Percentiles rank a stretch among this genome's conserved stretches.
phyloP scores from a whole-genome alignment of 2,329 filamentous ascomycete species.

The Pestalotiopsis sp. region DNA sequence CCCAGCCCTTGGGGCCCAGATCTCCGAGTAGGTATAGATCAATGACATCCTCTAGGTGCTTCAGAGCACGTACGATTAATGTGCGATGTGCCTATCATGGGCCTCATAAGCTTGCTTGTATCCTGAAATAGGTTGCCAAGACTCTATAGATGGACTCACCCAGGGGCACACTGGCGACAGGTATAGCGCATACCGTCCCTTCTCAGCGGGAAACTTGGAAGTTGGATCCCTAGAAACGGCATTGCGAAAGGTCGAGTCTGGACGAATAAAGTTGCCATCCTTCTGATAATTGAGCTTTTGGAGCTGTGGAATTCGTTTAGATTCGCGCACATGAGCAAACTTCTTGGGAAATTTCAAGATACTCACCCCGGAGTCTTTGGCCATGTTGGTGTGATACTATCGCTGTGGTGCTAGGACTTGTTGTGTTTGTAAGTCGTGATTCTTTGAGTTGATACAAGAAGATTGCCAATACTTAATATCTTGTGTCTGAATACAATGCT shows the following conservation, averaged over 20 bases:
- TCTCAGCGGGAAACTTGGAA: conserved; percentile 60
- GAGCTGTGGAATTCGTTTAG: neutral
- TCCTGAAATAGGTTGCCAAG: neutral
- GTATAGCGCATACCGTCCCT: conserved; percentile 64
- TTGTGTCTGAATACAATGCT: no score
- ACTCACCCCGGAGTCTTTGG: neutral
- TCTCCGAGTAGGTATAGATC: conserved; percentile 66
- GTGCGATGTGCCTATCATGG: conserved; percentile 66
- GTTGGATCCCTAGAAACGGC: conserved; percentile 53
- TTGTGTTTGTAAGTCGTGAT: neutral
- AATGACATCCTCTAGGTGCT: conserved; percentile 73
- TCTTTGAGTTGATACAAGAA: neutral
- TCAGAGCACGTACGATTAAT: conserved; percentile 72
- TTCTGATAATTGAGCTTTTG: conserved; percentile 31
- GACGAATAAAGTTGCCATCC: conserved; percentile 56
- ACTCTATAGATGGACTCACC: conserved; percentile 41
- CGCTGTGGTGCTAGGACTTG: neutral
- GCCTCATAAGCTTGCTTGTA: neutral
- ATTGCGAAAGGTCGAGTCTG: conserved; percentile 57
- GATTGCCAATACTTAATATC: no score
- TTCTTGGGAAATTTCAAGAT: no score
- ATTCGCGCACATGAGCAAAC: neutral
- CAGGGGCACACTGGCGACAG: conserved; percentile 65
- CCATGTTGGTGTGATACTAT: neutral
- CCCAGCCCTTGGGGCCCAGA: conserved; percentile 64